These are phyloP conservation scores for Aspergillus uvarum DNA, from an alignment of 2,329 filamentous ascomycete genomes.

Conservation along the genomic window DNA sequence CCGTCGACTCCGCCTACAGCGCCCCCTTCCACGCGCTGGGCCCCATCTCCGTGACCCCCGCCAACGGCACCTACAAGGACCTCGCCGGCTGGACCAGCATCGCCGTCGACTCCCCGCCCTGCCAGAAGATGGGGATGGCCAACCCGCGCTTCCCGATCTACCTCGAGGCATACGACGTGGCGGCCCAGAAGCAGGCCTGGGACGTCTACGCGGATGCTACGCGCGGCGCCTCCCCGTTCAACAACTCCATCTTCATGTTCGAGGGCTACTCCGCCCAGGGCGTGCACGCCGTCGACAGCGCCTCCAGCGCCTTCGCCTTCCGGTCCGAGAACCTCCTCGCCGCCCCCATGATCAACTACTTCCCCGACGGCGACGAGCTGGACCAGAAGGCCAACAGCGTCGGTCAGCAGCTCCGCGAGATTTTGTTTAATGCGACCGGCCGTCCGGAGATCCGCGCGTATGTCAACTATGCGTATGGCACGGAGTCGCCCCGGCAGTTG, in stretches of 20 bases:
- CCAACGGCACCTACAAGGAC: constrained; percentile 47
- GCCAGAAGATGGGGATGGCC: constrained; percentile 44
- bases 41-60: constrained; percentile 35
- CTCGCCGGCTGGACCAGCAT: constrained; percentile 48
- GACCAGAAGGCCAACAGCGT: constrained; percentile 26
- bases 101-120: constrained; percentile 36
- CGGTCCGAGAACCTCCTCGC: constrained; percentile 47
- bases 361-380: constrained; percentile 22
- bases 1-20: constrained; percentile 44
- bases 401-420: constrained; percentile 33
- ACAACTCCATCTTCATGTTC: constrained; percentile 54
- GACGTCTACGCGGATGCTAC: constrained; percentile 38
- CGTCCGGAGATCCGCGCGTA: constrained; percentile 26
- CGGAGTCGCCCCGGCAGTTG: constrained; percentile 26
- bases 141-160: constrained; percentile 50
- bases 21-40: constrained; percentile 47
- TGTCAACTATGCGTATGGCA: constrained; percentile 34
- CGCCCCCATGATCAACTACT: constrained; percentile 33
- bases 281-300: constrained; percentile 39
- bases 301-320: constrained; percentile 49
- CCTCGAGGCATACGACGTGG: constrained; percentile 41
- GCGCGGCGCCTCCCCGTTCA: constrained; percentile 32
- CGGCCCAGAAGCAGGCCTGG: constrained; percentile 39
- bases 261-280: constrained; percentile 55
- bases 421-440: constrained; percentile 24